phyloP scores from a whole-genome alignment of 2,329 filamentous ascomycete genomes.

The Pseudocercospora fijiensis region DNA sequence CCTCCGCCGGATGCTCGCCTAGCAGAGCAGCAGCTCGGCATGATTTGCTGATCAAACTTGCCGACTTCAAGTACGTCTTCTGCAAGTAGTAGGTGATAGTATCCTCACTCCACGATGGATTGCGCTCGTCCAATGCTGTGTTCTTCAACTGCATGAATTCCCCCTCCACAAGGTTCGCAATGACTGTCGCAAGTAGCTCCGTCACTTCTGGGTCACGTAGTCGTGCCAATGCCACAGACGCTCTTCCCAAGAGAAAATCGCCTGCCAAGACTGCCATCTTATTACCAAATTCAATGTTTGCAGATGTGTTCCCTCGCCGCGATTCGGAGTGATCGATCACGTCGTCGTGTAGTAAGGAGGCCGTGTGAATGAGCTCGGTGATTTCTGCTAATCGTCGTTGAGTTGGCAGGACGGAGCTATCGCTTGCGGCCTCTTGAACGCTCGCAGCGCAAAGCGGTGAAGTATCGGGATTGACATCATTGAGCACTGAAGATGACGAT shows the following conservation, averaged over 20 bases:
- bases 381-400: slow-evolving; percentile 93
- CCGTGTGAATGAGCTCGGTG: slow-evolving; percentile 94
- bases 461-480: slow-evolving; percentile 74
- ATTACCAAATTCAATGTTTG: slow-evolving; percentile 94
- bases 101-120: slow-evolving; percentile 83
- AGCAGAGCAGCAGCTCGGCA: slow-evolving; percentile 87
- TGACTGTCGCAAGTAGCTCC: slow-evolving; percentile 91
- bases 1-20: slow-evolving; percentile 70
- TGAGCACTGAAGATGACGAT: slow-evolving; percentile 62
- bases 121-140: slow-evolving; percentile 80
- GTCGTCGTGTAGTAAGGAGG: slow-evolving; percentile 94
- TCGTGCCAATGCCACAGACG: slow-evolving; percentile 88
- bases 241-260: slow-evolving; percentile 91
- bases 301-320: slow-evolving; percentile 78
- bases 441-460: slow-evolving; percentile 54
- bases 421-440: slow-evolving; percentile 49
- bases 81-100: slow-evolving; percentile 91
- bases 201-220: slow-evolving; percentile 91
- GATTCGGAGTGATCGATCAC: slow-evolving; percentile 92
- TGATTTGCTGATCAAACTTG: slow-evolving; percentile 92
- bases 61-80: slow-evolving; percentile 97
- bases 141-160: slow-evolving; percentile 99
- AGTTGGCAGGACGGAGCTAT: slow-evolving; percentile 78
- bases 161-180: slow-evolving; percentile 95
- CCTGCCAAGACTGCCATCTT: slow-evolving; percentile 98